phyloP scores from a whole-genome alignment of 1,284 basidiomycete genomes.

The Pholiota adiposa region DNA sequence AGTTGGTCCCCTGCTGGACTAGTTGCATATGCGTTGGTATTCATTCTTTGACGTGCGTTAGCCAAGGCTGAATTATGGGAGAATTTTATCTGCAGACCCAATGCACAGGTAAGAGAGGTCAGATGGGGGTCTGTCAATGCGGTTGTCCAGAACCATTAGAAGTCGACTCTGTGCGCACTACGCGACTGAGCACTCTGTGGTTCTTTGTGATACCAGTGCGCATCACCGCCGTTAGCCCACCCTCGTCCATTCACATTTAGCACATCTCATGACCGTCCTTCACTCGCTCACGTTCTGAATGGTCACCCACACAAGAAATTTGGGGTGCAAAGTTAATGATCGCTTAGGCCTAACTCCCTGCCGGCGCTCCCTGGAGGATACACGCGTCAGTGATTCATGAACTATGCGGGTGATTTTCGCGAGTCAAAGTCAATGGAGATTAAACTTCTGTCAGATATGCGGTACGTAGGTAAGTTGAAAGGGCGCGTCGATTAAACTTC shows the following conservation, averaged over 20 bases:
- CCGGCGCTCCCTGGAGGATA: neutral
- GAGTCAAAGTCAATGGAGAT: too few species aligned
- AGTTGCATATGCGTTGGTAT: neutral
- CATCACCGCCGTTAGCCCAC: neutral
- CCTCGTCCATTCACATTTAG: neutral
- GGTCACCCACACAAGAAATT: neutral
- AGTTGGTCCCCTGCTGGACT: neutral
- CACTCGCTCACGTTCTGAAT: neutral
- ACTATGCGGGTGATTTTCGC: neutral
- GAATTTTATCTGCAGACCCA: neutral
- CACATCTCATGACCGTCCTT: neutral
- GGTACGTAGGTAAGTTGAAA: neutral
- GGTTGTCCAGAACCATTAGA: neutral
- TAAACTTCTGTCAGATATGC: neutral
- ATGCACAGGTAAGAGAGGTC: neutral
- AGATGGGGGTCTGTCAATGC: neutral
- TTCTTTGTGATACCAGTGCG: neutral
- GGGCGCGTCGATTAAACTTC: neutral
- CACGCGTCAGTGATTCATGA: too few species aligned
- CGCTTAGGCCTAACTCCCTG: neutral
- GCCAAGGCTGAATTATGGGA: conserved; percentile 1
- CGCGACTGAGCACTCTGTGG: neutral
- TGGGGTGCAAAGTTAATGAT: neutral
- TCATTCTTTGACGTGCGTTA: neutral
- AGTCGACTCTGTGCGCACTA: neutral